phyloP scores from a whole-genome alignment of 169 alveolate genomes.

The Eimeria acervulina region DNA sequence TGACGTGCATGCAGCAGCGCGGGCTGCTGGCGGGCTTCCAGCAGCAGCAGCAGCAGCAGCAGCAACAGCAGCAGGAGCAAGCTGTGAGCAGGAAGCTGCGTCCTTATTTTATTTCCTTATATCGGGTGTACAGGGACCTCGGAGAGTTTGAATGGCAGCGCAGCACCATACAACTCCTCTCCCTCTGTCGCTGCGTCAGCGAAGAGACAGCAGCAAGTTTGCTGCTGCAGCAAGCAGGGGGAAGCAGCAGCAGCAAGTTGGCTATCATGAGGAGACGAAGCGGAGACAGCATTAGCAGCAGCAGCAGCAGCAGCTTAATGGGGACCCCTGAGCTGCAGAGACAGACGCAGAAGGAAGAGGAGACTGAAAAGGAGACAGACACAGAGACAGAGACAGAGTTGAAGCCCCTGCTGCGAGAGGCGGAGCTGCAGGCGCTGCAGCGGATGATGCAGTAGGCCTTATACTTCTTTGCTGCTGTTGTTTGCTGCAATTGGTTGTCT shows the following conservation, averaged over 20 bases:
- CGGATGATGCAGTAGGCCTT: conserved; percentile 31
- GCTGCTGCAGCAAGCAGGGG: not conserved
- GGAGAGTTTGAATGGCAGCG: not conserved
- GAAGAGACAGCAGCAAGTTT: not conserved
- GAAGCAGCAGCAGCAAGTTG: not conserved
- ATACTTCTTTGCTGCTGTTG: not conserved
- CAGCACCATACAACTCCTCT: not conserved
- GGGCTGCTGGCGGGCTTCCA: not conserved
- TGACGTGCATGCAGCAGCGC: conserved; percentile 36
- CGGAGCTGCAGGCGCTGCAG: conserved; percentile 7
- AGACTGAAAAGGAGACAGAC: not conserved
- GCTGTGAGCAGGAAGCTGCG: too few relatives aligned
- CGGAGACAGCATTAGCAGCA: too few relatives aligned
- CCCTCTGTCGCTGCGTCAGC: not conserved
- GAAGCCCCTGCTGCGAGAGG: conserved; percentile 6
- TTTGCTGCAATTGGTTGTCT: not conserved
- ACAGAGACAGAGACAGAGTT: not conserved
- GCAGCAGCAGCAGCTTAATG: too few relatives aligned
- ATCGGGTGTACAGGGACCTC: conserved; percentile 29
- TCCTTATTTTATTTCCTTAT: not conserved
- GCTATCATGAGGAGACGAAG: too few relatives aligned
- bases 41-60: too few relatives aligned
- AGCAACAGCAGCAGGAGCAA: not conserved
- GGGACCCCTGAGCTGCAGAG: not conserved
- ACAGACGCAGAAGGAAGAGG: not conserved